phyloP scores from a whole-genome alignment of 441 rosid species.

The Bocquillonia castaneifolia region DNA sequence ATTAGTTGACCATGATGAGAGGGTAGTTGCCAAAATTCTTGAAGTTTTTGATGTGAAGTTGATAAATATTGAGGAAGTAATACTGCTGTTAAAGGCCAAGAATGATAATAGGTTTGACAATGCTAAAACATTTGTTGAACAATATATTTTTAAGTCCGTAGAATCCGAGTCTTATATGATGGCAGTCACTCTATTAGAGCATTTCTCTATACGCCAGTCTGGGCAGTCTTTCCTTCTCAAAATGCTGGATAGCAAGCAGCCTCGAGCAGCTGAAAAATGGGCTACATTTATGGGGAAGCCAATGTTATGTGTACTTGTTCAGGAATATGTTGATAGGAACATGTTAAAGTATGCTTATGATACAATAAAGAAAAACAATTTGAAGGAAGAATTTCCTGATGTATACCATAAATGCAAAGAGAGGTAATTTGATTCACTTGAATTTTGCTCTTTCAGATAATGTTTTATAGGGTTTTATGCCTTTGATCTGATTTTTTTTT shows the following conservation, averaged over 20 bases:
- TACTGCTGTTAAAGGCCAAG: conserved; percentile 31
- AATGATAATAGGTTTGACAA: conserved; percentile 26
- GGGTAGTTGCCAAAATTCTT: conserved; percentile 49
- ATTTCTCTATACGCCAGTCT: conserved; percentile 65
- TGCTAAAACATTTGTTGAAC: conserved; percentile 50
- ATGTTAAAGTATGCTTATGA: conserved; percentile 69
- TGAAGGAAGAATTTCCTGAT: conserved; percentile 65
- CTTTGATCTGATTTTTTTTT: neutral
- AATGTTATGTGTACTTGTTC: conserved; percentile 61
- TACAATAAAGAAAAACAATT: conserved; percentile 65
- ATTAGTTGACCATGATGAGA: conserved; percentile 50
- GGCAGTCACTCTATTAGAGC: conserved; percentile 73
- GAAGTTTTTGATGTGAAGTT: conserved; percentile 55
- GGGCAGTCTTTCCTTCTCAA: conserved; percentile 66
- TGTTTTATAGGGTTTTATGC: conserved; percentile 17
- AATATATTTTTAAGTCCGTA: conserved; percentile 47
- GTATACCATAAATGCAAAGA: conserved; percentile 66
- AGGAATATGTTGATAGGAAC: conserved; percentile 59
- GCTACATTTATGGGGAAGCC: conserved; percentile 85
- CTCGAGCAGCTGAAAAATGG: conserved; percentile 86
- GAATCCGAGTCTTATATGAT: conserved; percentile 61
- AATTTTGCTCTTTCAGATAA: conserved; percentile 14
- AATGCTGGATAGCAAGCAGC: conserved; percentile 67
- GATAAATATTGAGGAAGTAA: conserved; percentile 49
- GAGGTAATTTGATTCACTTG: conserved; percentile 39